Evolutionary conservation across 371 early-diverging fungal genomes (phyloP), one percentile per base, ranked within the genome.

Genomic region (Mortierella sp.): DNA sequence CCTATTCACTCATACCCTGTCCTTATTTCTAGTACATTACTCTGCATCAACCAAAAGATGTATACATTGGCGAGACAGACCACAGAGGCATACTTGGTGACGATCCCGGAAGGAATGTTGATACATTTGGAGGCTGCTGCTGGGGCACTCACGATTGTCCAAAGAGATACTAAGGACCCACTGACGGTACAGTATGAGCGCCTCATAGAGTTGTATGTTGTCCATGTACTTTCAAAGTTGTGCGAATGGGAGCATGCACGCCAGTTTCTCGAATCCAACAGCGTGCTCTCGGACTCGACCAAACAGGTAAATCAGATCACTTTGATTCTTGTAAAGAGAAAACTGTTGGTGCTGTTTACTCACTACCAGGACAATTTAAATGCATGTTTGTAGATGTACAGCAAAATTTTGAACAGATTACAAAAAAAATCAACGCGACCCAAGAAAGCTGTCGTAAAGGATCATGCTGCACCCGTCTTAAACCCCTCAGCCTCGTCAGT

Each of bases 151-250:
- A 12, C 43, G 58, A 9, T 22, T 66, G 66, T 58, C 65, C 22
- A 62, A 60, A 39, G 62, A 16, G 20, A 72, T 54, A 16, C 16
- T 37, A 80, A 80, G 75, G 72, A 72, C 24, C 75, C 75, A 28
- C 47, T 80, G 72, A 80, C 75, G 65, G 72, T 57, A 22, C 71
- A 77, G 52, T 89, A 87, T 68, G 89, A 89, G 62, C 81, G 86
- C 18, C 65, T 89, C n/a, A 83, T 88, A n/a, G 87, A 88, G 54
- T 69, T 89, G 14, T 89, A 89, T 62, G 49, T 86, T 43, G 63
- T 89, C 22, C 86, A 88, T 72, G 77, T 88, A 9, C 78, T 89
- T 14, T 84, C 88, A 55, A 76, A 78, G 39, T 60, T 88, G 24
- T 69, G 66, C 39, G 88, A 87, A 24, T 86, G 84, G 84, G 80